Base-by-base conservation (phyloP, 345 rosid species). In the Linum tenue region DNA sequence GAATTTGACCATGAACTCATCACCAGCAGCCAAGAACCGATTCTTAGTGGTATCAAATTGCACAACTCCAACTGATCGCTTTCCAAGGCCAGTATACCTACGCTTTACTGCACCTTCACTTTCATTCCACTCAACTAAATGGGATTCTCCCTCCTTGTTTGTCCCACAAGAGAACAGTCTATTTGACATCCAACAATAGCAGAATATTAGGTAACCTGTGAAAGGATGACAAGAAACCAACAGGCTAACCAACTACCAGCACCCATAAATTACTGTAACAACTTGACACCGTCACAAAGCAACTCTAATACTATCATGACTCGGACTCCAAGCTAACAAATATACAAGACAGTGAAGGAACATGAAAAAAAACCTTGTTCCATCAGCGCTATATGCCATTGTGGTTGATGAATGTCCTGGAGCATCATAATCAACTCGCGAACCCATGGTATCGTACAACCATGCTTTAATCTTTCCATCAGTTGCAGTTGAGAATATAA, bases 381-480 rank as follows among this genome's bases (percentile, higher is more conserved):
- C 97, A 66, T 92, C 97, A 60, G 91, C 92, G 73, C 86, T 89
- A 72, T 92, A 92, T 37, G 80, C 81, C 98, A 92, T 87, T 0
- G 82, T 83, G 37, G 98, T 86, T 71, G 95, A 85, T 86, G 92
- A 80, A 14, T 62, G 85, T 56, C 98, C 95, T 31, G 98, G 98
- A 73, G 98, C 92, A 43, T 89, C 90, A 64, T 89, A 92, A 69
- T 87, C 95, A 69, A 87, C 92, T 72, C 95, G 79, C 41, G 96
- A 86, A 42, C 98, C 96, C 73, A 70, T 41, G 51, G 78, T 75
- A 69, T 87, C 98, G 79, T 92, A 86, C 56, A 87, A 78, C 98
- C 96, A 89, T 41, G 98, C 96, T 80, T 92, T 92, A 67, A 92
- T 89, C 77, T 86, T 92, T 37, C 98, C 98, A 81, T 92, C 92